Conservation (phyloP, 306 rosid species). For the Cicer cuneatum region DNA sequence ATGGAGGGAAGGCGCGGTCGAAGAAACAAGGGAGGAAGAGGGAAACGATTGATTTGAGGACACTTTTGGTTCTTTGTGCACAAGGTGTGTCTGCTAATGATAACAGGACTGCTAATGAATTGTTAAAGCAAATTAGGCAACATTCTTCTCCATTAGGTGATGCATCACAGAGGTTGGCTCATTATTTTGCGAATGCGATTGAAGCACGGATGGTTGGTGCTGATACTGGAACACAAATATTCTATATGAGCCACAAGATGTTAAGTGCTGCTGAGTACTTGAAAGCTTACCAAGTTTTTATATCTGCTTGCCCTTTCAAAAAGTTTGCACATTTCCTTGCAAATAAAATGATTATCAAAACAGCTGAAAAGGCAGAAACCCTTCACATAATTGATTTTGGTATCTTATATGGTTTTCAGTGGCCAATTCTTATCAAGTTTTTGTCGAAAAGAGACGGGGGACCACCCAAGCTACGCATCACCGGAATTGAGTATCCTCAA, state of each 20-base stretch:
- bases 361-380: constrained; percentile 58
- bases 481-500: constrained; percentile 84
- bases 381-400: constrained; percentile 88
- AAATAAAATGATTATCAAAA: constrained; percentile 55
- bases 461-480: constrained; percentile 79
- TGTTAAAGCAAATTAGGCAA: constrained; percentile 71
- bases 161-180: constrained; percentile 71
- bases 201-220: constrained; percentile 77
- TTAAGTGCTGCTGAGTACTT: constrained; percentile 60
- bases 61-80: constrained; percentile 67
- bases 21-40: constrained; percentile 58
- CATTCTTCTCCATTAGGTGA: constrained; percentile 71
- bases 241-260: constrained; percentile 54
- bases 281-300: constrained; percentile 60
- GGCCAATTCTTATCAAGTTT: constrained; percentile 80
- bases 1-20: constrained; percentile 52
- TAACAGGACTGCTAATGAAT: constrained; percentile 62
- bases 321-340: constrained; percentile 64
- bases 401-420: constrained; percentile 83
- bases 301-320: constrained; percentile 69
- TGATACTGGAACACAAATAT: constrained; percentile 61
- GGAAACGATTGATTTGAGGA: constrained; percentile 68
- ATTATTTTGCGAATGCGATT: constrained; percentile 66
- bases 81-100: constrained; percentile 72
- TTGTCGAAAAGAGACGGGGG: constrained; percentile 69